A percentile compares a stretch with the other conserved stretches of the same genome.
These are phyloP conservation scores for Gnaphalium uliginosum DNA, from an alignment of 129 eudicot genomes.

Conservation along the genomic window DNA sequence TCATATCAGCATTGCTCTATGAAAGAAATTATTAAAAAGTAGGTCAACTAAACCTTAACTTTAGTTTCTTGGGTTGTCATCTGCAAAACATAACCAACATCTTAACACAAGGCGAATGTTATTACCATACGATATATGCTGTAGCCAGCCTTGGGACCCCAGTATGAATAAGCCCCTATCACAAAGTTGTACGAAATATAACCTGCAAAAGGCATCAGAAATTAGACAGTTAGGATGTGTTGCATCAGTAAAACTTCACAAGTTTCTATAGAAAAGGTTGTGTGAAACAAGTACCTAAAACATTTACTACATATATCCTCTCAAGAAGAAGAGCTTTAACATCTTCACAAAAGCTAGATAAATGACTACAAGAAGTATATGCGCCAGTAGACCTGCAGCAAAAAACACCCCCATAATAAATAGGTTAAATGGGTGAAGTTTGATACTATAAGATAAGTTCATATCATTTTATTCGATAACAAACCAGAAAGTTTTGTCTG, in stretches of 20 bases:
- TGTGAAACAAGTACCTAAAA: constrained; percentile 57
- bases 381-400: constrained; percentile 40
- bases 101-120: not conserved
- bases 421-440: not conserved
- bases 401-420: not conserved
- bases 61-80: constrained; percentile 5
- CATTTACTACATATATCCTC: constrained; percentile 71
- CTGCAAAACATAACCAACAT: constrained; percentile 5
- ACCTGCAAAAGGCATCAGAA: constrained; percentile 50
- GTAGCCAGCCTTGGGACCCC: constrained; percentile 98
- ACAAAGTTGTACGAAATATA: constrained; percentile 89
- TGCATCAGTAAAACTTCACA: not conserved
- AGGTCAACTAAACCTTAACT: not conserved
- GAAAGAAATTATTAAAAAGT: constrained; percentile 5
- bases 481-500: constrained; percentile 40
- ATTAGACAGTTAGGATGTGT: constrained; percentile 3
- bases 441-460: not conserved
- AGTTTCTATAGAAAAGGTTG: constrained; percentile 9
- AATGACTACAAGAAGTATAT: constrained; percentile 30
- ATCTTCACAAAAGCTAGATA: constrained; percentile 50
- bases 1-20: constrained; percentile 71
- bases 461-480: constrained; percentile 23
- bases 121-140: constrained; percentile 81
- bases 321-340: constrained; percentile 62
- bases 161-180: constrained; percentile 92